phyloP scores from a whole-genome alignment of 2,329 filamentous ascomycete genomes.

The Aspergillus pseudoviridinutans region DNA sequence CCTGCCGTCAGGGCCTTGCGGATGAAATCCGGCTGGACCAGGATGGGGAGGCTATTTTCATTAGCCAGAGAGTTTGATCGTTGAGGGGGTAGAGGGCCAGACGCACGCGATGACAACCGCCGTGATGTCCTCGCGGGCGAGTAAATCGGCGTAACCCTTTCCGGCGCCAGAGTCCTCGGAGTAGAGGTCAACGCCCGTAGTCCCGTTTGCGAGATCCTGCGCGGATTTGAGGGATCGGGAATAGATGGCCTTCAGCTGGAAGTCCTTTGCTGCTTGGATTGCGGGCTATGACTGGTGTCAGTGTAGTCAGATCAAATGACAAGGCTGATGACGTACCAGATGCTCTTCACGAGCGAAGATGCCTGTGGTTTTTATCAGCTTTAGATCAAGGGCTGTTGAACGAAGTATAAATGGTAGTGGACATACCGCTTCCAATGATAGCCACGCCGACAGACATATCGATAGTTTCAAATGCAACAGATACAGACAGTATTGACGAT shows the following conservation, averaged over 20 bases:
- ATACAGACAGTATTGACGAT: not conserved
- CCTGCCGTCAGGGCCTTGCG: conserved; percentile 46
- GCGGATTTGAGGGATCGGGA: conserved; percentile 56
- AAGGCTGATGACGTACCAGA: conserved; percentile 32
- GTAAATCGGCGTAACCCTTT: conserved; percentile 44
- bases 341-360: conserved; percentile 58
- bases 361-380: conserved; percentile 27
- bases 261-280: conserved; percentile 41
- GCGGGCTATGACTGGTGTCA: conserved; percentile 42
- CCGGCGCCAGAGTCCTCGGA: conserved; percentile 50
- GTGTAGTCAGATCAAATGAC: not conserved
- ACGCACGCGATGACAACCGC: conserved; percentile 51
- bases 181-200: conserved; percentile 48
- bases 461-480: not conserved
- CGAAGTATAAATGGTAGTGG: not conserved
- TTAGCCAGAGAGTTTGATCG: not conserved
- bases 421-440: conserved; percentile 50
- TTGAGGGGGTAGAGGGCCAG: not conserved
- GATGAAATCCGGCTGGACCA: conserved; percentile 50
- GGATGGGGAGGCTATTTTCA: conserved; percentile 47
- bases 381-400: not conserved
- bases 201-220: conserved; percentile 34
- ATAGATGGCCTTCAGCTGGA: conserved; percentile 55
- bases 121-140: conserved; percentile 46
- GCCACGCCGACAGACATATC: conserved; percentile 46